These are phyloP conservation scores for Diaporthe nobilis DNA, from an alignment of 2,329 filamentous ascomycete genomes.

Conservation along the genomic window DNA sequence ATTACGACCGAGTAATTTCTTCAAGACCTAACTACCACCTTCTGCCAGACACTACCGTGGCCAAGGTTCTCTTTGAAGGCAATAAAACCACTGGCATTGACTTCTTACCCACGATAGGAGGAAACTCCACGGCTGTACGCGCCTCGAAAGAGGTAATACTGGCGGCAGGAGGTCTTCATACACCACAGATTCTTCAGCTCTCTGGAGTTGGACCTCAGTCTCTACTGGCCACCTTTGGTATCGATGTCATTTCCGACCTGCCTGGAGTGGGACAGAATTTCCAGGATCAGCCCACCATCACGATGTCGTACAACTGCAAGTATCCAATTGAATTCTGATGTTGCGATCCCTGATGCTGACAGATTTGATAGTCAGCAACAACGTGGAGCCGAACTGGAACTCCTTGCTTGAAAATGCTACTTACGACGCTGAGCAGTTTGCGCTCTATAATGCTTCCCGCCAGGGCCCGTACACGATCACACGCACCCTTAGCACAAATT, in stretches of 20 bases:
- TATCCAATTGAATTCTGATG: not conserved
- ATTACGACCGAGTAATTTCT: not conserved
- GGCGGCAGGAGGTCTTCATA: constrained; percentile 3
- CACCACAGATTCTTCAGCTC: constrained; percentile 14
- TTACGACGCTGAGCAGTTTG: constrained; percentile 15
- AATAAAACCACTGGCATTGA: not conserved
- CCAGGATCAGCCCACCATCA: constrained; percentile 8
- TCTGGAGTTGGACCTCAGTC: not conserved
- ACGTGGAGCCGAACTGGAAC: constrained; percentile 3
- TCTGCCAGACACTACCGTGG: not conserved
- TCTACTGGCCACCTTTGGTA: not conserved
- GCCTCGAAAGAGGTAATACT: constrained; percentile 9
- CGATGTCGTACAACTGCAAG: constrained; percentile 17
- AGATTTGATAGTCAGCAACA: not conserved
- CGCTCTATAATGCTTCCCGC: not conserved
- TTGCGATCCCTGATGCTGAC: not conserved
- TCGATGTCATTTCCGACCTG: not conserved
- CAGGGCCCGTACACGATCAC: constrained; percentile 18
- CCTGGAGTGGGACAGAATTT: constrained; percentile 13
- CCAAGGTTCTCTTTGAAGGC: not conserved
- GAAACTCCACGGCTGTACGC: not conserved
- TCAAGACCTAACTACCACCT: constrained; percentile 2
- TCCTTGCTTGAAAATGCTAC: not conserved
- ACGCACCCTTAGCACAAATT: constrained; percentile 1
- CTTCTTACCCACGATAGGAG: not conserved